Conservation (phyloP, 371 early-diverging fungal species). For the Rhizopus delemar region DNA sequence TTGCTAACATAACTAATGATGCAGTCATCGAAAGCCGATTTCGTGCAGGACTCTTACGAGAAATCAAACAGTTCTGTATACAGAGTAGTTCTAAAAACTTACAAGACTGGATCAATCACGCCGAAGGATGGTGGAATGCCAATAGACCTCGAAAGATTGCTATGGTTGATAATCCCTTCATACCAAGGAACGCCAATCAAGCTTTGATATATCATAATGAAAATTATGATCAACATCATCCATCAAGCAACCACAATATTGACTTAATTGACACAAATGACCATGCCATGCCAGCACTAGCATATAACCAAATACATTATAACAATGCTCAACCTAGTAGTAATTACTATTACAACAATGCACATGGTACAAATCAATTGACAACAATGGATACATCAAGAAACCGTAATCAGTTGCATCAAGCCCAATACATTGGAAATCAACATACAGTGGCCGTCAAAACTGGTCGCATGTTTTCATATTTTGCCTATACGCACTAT, state of each 20-base stretch:
- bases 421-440: not conserved
- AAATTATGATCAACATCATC: not conserved
- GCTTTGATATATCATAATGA: not conserved
- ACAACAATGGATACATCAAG: no score
- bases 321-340: no score
- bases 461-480: no score
- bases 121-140: constrained; percentile 3
- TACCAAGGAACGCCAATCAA: not conserved
- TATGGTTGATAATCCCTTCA: not conserved
- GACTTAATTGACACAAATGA: not conserved
- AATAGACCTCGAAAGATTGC: not conserved
- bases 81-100: not conserved
- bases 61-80: not conserved
- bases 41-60: not conserved
- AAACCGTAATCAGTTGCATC: not conserved
- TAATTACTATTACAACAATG: no score
- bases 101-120: not conserved
- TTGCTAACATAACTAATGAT: constrained; percentile 5
- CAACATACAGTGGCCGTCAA: no score
- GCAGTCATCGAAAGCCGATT: constrained; percentile 1
- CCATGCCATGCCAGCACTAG: no score
- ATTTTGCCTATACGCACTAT: no score
- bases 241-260: not conserved
- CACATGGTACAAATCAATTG: no score
- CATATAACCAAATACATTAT: no score